phyloP scores from a whole-genome alignment of 169 alveolate genomes.

The Cyclospora cayetanensis region DNA sequence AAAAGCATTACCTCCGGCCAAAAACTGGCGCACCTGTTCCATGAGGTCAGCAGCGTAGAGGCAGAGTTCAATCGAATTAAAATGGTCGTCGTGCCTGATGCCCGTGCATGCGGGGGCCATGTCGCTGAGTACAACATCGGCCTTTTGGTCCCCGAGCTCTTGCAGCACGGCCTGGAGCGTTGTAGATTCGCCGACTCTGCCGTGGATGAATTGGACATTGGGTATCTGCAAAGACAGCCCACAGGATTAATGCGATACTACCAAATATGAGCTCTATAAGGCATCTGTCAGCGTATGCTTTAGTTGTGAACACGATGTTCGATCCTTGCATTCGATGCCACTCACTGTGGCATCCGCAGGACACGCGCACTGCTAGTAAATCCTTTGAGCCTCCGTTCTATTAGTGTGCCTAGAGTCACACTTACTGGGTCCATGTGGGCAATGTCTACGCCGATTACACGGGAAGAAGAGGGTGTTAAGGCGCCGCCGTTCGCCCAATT shows the following conservation, averaged over 20 bases:
- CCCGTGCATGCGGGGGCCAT: constrained; percentile 75
- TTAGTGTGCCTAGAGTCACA: background rate
- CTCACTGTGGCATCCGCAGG: too few relatives aligned
- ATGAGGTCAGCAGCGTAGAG: constrained; percentile 73
- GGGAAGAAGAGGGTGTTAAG: constrained; percentile 3
- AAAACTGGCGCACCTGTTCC: constrained; percentile 63
- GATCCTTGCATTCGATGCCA: too few relatives aligned
- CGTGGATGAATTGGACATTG: constrained; percentile 66
- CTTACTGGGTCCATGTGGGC: constrained; percentile 70
- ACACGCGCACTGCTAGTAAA: background rate
- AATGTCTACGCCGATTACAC: constrained; percentile 64
- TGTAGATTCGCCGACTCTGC: constrained; percentile 66
- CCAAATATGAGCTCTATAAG: too few relatives aligned
- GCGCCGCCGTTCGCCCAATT: background rate
- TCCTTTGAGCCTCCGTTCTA: background rate
- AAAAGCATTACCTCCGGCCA: background rate
- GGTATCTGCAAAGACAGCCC: constrained; percentile 51
- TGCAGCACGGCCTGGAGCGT: constrained; percentile 66
- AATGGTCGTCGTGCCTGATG: constrained; percentile 75
- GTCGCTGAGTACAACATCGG: constrained; percentile 77
- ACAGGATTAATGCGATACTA: background rate
- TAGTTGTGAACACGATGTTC: too few relatives aligned
- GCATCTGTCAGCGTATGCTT: too few relatives aligned
- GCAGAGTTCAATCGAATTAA: constrained; percentile 69
- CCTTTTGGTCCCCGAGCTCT: constrained; percentile 74